These are phyloP conservation scores for Xylaria sp. DNA, from an alignment of 2,329 filamentous ascomycete species.

Conservation along the genomic window DNA sequence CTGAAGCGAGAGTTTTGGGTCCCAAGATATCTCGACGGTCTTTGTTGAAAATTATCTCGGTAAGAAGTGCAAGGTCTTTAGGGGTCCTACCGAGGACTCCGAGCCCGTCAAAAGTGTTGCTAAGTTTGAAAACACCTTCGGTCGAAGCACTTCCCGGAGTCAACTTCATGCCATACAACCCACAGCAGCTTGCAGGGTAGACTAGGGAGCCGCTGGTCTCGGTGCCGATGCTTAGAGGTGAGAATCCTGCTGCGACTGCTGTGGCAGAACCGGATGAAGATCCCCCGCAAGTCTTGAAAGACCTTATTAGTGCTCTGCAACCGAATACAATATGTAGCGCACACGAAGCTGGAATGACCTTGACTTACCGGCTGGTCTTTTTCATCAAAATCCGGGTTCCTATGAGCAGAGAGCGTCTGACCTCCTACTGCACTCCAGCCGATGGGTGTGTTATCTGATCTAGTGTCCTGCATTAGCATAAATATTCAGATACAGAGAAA, in stretches of 20 bases:
- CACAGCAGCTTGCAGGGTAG: not conserved
- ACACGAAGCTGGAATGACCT: no score
- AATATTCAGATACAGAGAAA: no score
- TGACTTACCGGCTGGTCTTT: not conserved
- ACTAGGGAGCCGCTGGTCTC: not conserved
- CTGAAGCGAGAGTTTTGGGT: not conserved
- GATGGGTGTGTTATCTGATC: not conserved
- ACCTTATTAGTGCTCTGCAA: not conserved
- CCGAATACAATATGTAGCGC: not conserved
- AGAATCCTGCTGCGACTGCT: not conserved
- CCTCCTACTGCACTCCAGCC: not conserved
- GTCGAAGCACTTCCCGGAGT: not conserved
- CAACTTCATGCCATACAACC: slow-evolving; percentile 5
- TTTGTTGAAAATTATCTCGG: not conserved
- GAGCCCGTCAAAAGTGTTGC: not conserved
- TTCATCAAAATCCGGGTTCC: not conserved
- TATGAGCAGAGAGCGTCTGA: not conserved
- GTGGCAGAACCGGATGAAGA: slow-evolving; percentile 7
- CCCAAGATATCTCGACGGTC: not conserved
- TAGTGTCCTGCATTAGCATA: no score
- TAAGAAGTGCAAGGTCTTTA: not conserved
- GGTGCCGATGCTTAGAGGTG: not conserved
- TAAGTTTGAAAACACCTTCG: not conserved
- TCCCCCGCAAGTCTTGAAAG: not conserved
- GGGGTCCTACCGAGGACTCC: not conserved